Evolutionary conservation across 257 asterid genomes (phyloP), one percentile per base, ranked within the genome.

Genomic region (Solanum arcanum): DNA sequence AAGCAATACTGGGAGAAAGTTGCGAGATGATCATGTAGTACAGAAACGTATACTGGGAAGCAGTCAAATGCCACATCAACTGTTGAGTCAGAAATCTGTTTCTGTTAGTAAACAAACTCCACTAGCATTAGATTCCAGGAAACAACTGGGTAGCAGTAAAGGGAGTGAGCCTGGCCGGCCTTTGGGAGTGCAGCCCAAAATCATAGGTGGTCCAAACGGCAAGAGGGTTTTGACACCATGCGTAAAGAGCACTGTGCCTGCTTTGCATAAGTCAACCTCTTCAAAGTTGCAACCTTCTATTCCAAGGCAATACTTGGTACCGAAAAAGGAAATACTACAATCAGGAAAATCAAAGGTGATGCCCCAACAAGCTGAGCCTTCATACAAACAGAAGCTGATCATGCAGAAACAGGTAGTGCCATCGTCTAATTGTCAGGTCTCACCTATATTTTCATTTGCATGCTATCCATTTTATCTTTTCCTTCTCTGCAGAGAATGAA

Each of bases 141-240:
- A 89, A 88, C 96, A 91, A 56, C 86, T 90, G 25, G 88, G 92
- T 78, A 90, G 88, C 85, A 91, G 91, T 89, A 92, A 89, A 69
- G 96, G 94, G 46, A 92, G 92, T 89, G 97, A 95, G 72, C 95
- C 96, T 20, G 98, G 95, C 29, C 98, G 95, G 96, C 95, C 97
- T n/a, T 31, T 89, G 83, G 91, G 88, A n/a, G 84, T 87, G 56
- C 95, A 96, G 9, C 82, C 92, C 6, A 93, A 89, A 88, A 87
- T 73, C 88, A 44, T 91, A 12, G 86, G 44, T 59, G 89, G 93
- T 86, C 81, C 91, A 62, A 74, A 89, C 31, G 92, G 88, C 75
- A 96, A 84, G 90, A 91, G 90, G 89, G 86, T 66, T 75, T 18
- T 89, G 16, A 84, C 89, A 81, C 89, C 94, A 21, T 78, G 46